These are phyloP conservation scores for Botrytis elliptica DNA, from an alignment of 2,329 filamentous ascomycete genomes.

Conservation along the genomic window DNA sequence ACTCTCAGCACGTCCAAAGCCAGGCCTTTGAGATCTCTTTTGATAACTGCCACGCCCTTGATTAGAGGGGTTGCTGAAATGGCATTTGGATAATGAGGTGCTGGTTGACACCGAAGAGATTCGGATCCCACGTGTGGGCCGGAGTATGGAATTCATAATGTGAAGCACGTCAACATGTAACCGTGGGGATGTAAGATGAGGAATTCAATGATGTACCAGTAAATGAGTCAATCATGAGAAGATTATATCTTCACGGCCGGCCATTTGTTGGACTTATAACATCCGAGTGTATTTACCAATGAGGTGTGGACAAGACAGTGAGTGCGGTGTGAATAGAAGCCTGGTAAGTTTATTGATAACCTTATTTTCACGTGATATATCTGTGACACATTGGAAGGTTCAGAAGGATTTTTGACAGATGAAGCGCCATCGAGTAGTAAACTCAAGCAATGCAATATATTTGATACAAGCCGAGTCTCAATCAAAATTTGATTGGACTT, in stretches of 20 bases:
- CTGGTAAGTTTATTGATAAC: constrained; percentile 3
- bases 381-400: neutral
- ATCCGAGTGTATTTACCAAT: neutral
- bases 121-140: neutral
- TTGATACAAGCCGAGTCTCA: constrained; percentile 28
- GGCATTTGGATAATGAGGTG: neutral
- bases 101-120: constrained; percentile 5
- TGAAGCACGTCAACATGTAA: neutral
- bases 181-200: neutral
- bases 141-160: constrained; percentile 17
- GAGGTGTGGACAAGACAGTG: neutral
- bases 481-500: neutral
- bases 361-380: neutral
- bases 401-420: neutral
- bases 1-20: neutral
- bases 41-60: neutral
- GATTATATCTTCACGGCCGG: neutral
- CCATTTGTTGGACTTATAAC: neutral
- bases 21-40: neutral
- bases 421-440: neutral
- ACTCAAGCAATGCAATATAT: constrained; percentile 22
- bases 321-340: neutral
- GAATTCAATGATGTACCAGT: neutral
- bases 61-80: neutral
- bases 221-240: neutral